Percentiles rank a stretch among this genome's conserved stretches.
Conservation (phyloP, 345 rosid species). For the Eucalyptus victrix region DNA sequence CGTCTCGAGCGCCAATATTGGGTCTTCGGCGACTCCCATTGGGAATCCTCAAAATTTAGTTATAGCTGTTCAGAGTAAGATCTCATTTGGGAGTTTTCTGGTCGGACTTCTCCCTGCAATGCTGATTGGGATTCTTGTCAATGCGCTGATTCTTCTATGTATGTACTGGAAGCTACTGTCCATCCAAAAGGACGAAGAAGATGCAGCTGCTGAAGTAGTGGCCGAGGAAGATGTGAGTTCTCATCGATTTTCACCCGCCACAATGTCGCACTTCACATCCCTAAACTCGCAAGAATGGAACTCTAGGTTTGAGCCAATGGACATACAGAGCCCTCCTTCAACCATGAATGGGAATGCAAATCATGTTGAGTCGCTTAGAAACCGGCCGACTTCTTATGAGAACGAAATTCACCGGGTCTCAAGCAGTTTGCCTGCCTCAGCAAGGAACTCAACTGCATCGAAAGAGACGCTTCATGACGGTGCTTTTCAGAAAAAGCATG, state of each 20-base stretch:
- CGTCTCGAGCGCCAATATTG: conserved; percentile 81
- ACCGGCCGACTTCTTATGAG: conserved; percentile 16
- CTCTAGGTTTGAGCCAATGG: conserved; percentile 15
- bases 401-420: conserved; percentile 18
- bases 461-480: conserved; percentile 15
- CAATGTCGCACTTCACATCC: conserved; percentile 37
- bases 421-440: not conserved
- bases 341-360: not conserved
- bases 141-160: conserved; percentile 39
- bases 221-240: conserved; percentile 41
- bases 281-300: conserved; percentile 23
- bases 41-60: conserved; percentile 93
- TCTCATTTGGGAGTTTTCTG: conserved; percentile 56
- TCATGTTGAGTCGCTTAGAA: conserved; percentile 30
- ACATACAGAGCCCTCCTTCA: conserved; percentile 1
- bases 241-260: conserved; percentile 67
- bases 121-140: conserved; percentile 50
- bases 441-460: conserved; percentile 24
- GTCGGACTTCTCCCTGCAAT: conserved; percentile 61
- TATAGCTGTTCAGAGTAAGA: conserved; percentile 62
- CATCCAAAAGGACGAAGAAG: conserved; percentile 47
- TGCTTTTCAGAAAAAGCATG: conserved; percentile 2
- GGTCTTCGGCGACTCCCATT: conserved; percentile 79
- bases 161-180: conserved; percentile 70
- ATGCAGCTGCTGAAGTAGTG: conserved; percentile 12